Evolutionary conservation across 2,329 filamentous ascomycete genomes (phyloP).

Genomic region (Metarhizium guizhouense): DNA sequence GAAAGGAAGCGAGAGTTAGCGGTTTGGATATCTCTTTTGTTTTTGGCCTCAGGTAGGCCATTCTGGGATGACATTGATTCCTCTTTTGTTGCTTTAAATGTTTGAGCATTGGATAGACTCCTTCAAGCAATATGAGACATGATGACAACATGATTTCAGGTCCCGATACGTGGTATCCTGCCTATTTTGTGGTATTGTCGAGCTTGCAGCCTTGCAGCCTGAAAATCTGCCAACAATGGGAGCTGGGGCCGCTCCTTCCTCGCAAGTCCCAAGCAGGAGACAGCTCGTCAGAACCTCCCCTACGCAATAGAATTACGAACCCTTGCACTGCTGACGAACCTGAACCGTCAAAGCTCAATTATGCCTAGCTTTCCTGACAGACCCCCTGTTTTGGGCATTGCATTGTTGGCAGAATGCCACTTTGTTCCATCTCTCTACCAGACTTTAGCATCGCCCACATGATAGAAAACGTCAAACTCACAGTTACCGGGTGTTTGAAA

Average conservation of each 20-base stretch:
- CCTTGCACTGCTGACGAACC: neutral
- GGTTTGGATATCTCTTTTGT: constrained; percentile 6
- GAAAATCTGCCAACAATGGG: neutral
- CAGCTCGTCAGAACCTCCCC: neutral
- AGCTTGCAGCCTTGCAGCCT: neutral
- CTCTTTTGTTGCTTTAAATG: neutral
- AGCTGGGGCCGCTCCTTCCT: neutral
- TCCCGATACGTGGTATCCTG: neutral
- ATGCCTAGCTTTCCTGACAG: neutral
- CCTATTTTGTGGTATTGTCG: neutral
- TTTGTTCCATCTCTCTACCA: constrained; percentile 15
- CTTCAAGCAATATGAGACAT: constrained; percentile 2
- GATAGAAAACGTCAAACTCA: constrained; percentile 14
- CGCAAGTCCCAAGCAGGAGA: neutral
- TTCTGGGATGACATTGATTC: neutral
- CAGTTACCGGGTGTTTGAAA: constrained; percentile 16
- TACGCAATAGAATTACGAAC: neutral
- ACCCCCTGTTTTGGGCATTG: neutral
- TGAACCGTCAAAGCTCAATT: neutral
- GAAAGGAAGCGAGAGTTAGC: neutral
- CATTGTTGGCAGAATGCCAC: constrained; percentile 5
- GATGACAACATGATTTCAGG: neutral
- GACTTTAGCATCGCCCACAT: constrained; percentile 13
- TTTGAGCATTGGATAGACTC: constrained; percentile 1
- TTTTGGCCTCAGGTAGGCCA: constrained; percentile 4